Evolutionary conservation across 2,329 filamentous ascomycete genomes (phyloP).

Genomic region (Microthyrium microscopicum): DNA sequence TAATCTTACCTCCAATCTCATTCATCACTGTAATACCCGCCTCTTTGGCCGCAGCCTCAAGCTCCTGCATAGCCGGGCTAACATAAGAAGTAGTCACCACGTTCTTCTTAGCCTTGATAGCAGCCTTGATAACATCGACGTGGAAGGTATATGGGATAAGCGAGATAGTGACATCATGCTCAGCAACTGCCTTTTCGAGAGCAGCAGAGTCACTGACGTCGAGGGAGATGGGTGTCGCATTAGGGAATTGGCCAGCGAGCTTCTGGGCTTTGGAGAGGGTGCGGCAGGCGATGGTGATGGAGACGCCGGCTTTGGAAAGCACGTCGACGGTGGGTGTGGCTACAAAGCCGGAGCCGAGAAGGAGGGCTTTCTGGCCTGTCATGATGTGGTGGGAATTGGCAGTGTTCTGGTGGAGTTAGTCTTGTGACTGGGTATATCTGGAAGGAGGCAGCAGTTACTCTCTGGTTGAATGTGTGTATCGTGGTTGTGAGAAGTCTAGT

Average conservation of each 20-base stretch:
- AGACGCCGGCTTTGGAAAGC: conserved; percentile 38
- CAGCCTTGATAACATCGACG: conserved; percentile 77
- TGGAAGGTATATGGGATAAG: conserved; percentile 89
- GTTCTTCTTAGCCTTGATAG: conserved; percentile 86
- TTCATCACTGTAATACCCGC: conserved; percentile 97
- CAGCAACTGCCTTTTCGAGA: conserved; percentile 63
- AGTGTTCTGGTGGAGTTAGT: not conserved
- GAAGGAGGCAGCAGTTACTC: too few relatives aligned
- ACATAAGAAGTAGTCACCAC: conserved; percentile 93
- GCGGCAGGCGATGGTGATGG: conserved; percentile 56
- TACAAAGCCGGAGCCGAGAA: conserved; percentile 37
- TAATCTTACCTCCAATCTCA: conserved; percentile 64
- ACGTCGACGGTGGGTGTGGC: conserved; percentile 37
- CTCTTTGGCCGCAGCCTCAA: conserved; percentile 67
- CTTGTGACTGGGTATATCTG: not conserved
- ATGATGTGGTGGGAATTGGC: conserved; percentile 2
- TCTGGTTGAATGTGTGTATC: too few relatives aligned
- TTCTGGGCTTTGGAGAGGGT: conserved; percentile 62
- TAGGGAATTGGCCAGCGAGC: conserved; percentile 52
- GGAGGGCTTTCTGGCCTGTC: conserved; percentile 24
- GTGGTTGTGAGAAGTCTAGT: too few relatives aligned
- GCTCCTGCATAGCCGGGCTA: conserved; percentile 79
- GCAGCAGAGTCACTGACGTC: conserved; percentile 64
- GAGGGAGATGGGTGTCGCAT: conserved; percentile 61
- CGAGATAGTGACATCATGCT: conserved; percentile 55